These are phyloP conservation scores for Russula vinacea DNA, from an alignment of 768 basidiomycete species.

Conservation along the genomic window DNA sequence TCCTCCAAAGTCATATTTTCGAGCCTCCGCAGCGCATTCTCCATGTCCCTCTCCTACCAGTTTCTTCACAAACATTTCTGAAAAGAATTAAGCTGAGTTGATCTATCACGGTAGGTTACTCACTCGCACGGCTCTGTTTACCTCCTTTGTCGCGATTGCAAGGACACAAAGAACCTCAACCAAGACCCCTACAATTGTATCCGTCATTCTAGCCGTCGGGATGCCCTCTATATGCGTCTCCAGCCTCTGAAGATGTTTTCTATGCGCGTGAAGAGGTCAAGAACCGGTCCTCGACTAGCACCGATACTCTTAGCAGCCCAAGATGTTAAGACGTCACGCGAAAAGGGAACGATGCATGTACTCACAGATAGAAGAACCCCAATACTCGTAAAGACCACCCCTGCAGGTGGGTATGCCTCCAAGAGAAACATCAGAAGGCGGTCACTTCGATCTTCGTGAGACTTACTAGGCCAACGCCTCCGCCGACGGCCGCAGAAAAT, in stretches of 20 bases:
- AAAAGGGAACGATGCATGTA: not conserved
- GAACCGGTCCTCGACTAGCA: not conserved
- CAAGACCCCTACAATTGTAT: not conserved
- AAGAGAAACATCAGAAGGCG: not conserved
- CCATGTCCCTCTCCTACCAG: not conserved
- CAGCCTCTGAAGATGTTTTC: not conserved
- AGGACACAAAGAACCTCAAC: not conserved
- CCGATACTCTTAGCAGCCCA: not conserved
- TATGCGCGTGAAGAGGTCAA: not conserved
- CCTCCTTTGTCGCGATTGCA: not conserved
- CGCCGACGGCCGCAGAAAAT: not conserved
- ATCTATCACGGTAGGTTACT: not conserved
- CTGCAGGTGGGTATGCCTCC: not conserved
- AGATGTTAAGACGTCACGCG: not conserved
- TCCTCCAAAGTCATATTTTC: conserved; percentile 7
- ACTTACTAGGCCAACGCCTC: not conserved
- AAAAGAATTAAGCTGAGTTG: not conserved
- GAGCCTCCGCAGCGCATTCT: not conserved
- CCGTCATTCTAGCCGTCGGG: not conserved
- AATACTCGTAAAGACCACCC: not conserved
- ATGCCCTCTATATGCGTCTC: not conserved
- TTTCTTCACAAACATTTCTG: not conserved
- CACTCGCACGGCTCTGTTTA: not conserved
- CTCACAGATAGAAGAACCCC: not conserved
- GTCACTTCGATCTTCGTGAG: not conserved